Evolutionary conservation across 306 rosid species (phyloP), one percentile per base, ranked within the genome.

Genomic region (Castanea sativa): DNA sequence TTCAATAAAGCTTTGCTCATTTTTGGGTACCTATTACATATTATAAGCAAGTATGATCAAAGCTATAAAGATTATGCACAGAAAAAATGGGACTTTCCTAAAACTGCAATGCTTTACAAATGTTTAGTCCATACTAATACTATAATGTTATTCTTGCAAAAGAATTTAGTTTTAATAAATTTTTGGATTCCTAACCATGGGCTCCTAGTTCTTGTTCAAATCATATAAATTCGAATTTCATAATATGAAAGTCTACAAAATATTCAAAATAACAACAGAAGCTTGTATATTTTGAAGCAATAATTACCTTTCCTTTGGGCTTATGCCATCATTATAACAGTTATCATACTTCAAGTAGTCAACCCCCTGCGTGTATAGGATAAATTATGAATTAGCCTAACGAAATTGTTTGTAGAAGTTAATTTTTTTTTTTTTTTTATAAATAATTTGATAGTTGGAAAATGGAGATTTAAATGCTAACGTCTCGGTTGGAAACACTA

Each of bases 271-370:
- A 27, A 16, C 11, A 38, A 20, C 74, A 15, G 21, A 1, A 43
- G 5, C 2, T 33, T 29, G 56, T 72, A 61, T 73, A 72, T 15
- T 43, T 33, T 18, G 61, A 43, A 71, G 27, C 20, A 61, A 35
- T 55, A 11, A 14, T 29, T 82, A 90, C 97, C 97, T 89, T 64
- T 85, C 78, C 80, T 81, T 88, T 23, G 97, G 96, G 67, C 83
- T 85, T 75, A 86, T 73, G 35, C 89, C 70, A 51, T 78, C 71
- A 76, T 86, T 86, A 57, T 82, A 51, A 85, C 97, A 90, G 51
- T 92, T 92, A 70, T 90, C 97, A 83, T 92, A 92, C 84, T 92
- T 92, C 90, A 92, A 86, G 85, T 86, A 92, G 76, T 92, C 97
- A 72, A 92, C 49, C 41, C 88, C 92, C 97, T 92, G 23, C 23